Evolutionary conservation across 2,329 filamentous ascomycete species (phyloP).

Genomic region (Penicillium sp.): DNA sequence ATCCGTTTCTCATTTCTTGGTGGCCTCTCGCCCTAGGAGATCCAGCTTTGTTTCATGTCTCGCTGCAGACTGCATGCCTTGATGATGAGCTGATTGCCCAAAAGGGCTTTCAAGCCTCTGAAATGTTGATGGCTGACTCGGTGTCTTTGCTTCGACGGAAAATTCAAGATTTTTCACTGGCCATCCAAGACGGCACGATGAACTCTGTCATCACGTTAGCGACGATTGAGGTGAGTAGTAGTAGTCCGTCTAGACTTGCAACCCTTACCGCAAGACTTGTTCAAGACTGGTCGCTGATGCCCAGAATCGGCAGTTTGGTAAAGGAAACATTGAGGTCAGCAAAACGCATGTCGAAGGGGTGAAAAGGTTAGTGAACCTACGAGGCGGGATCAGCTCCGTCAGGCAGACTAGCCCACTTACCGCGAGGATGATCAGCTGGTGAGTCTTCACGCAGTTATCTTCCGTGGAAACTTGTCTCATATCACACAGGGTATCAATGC

Average conservation of each 20-base stretch:
- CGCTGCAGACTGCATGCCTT: conserved; percentile 59
- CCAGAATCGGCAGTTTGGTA: conserved; percentile 49
- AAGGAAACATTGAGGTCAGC: conserved; percentile 50
- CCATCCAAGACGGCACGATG: conserved; percentile 57
- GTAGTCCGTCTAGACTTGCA: neutral
- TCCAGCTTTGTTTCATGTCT: conserved; percentile 60
- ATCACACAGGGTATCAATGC: conserved; percentile 56
- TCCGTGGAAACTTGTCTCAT: neutral
- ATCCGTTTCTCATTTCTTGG: conserved; percentile 62
- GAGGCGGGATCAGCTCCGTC: conserved; percentile 54
- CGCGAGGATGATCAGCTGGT: conserved; percentile 59
- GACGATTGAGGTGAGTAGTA: conserved; percentile 55
- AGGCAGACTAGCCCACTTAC: conserved; percentile 55
- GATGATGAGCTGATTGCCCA: conserved; percentile 56
- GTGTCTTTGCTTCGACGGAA: conserved; percentile 55
- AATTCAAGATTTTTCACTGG: conserved; percentile 49
- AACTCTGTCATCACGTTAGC: conserved; percentile 60
- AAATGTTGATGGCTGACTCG: conserved; percentile 60
- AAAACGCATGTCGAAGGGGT: conserved; percentile 54
- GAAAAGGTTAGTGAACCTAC: conserved; percentile 51
- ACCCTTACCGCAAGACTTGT: neutral
- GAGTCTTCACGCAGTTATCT: conserved; percentile 17
- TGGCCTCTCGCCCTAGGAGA: conserved; percentile 60
- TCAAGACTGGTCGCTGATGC: neutral
- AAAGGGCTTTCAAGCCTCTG: conserved; percentile 56